A percentile compares a stretch with the other conserved stretches of the same genome.
Evolutionary conservation across 2,329 filamentous ascomycete genomes (phyloP).

Genomic region (Ceratocystis alfenasii): DNA sequence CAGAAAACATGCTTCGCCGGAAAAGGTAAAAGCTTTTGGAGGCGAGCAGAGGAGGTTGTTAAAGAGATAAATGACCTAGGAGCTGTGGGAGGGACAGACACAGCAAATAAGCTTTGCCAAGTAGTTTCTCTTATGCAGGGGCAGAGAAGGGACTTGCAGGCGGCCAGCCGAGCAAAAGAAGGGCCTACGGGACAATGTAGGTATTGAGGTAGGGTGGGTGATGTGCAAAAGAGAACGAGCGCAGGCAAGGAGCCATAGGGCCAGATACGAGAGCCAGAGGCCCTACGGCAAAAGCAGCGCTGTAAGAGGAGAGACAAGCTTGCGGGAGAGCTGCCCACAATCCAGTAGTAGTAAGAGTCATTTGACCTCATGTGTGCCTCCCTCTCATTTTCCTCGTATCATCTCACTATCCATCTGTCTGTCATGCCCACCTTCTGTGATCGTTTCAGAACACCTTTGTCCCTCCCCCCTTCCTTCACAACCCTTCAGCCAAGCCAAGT

Average conservation of each 20-base stretch:
- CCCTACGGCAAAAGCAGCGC: too few relatives aligned
- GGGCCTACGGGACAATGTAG: background rate
- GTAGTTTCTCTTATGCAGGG: conserved; percentile 10
- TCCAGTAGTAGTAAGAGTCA: too few relatives aligned
- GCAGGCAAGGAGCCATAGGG: too few relatives aligned
- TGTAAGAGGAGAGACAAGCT: too few relatives aligned
- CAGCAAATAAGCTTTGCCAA: conserved; percentile 5
- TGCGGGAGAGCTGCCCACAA: too few relatives aligned
- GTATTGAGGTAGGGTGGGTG: background rate
- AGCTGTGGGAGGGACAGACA: background rate
- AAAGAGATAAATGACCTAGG: background rate
- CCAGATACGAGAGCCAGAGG: too few relatives aligned
- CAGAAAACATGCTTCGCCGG: background rate
- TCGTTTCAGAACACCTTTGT: background rate
- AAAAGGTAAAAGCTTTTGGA: background rate
- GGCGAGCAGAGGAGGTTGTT: background rate
- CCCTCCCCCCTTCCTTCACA: background rate
- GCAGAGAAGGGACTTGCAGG: background rate
- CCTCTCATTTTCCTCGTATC: too few relatives aligned
- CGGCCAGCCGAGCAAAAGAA: background rate
- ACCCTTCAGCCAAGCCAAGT: background rate
- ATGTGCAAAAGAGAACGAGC: background rate
- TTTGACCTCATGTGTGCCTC: too few relatives aligned
- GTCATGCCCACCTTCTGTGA: background rate
- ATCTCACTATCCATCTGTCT: too few relatives aligned